phyloP scores from a whole-genome alignment of 2,329 filamentous ascomycete species.

The Botrytis cinerea region DNA sequence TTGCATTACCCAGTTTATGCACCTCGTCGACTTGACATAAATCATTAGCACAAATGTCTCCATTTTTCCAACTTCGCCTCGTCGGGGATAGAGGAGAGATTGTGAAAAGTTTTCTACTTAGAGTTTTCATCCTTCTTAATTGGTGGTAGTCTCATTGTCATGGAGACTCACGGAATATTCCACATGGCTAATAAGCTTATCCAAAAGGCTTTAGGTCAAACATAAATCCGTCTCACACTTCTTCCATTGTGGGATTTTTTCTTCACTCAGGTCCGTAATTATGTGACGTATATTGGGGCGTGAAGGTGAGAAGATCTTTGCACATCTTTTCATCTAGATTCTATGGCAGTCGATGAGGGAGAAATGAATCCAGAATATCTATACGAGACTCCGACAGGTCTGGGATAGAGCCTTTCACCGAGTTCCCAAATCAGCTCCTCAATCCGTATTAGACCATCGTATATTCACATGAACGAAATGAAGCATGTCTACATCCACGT shows the following conservation, averaged over 20 bases:
- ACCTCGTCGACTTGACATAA: background rate
- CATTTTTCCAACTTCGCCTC: background rate
- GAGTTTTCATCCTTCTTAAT: background rate
- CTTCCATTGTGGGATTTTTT: background rate
- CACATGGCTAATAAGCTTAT: background rate
- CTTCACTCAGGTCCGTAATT: background rate
- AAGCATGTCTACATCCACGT: background rate
- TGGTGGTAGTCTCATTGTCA: background rate
- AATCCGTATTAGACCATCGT: background rate
- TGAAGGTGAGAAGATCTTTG: background rate
- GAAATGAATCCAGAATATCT: background rate
- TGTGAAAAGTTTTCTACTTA: background rate
- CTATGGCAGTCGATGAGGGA: background rate
- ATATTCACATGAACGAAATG: background rate
- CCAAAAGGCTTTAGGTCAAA: background rate
- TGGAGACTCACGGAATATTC: background rate
- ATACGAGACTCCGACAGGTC: background rate
- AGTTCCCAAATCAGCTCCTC: background rate
- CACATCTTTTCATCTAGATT: conserved; percentile 5
- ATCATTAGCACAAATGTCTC: background rate
- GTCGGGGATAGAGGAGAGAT: background rate
- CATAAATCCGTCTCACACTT: background rate
- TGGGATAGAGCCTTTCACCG: background rate
- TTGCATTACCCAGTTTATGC: conserved; percentile 6
- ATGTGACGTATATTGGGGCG: background rate